Base-by-base conservation (phyloP, 208 protist genomes). In the Naegleria lovaniensis region DNA sequence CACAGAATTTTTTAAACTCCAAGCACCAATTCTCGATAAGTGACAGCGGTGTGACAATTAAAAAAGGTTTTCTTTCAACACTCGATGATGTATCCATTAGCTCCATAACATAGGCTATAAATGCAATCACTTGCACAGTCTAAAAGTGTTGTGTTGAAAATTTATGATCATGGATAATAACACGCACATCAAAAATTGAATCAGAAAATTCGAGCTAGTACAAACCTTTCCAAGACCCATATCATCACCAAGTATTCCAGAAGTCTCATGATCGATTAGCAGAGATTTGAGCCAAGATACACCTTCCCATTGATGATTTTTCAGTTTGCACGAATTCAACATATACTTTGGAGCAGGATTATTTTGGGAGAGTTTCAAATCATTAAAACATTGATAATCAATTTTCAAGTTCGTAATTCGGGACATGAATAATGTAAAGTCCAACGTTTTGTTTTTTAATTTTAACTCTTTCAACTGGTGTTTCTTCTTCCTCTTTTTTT, bases 1-100 rank as follows among this genome's bases (percentile, higher is more conserved):
- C 36, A 48, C 41, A 7, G 58, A 88, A 88, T 88, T 58, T 51
- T 11, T 88, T 25, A 55, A 88, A 88, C 55, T 88, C 84, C 16
- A 39, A 39, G 11, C 19, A 16, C 84, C 84, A 88, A 58, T 88
- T 88, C 33, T 88, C 29, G 58, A 88, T 22, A 5, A 88, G 5
- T 22, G 41, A 58, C 84, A 88, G 36, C 0, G 84, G 84, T 5
- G 41, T 7, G 9, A 88, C 41, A 55, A 88, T 55, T 19, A 88
- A 9, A 36, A 88, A 88, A 38, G 41, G 41, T n/a, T 58, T 38
- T 9, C 15, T 51, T 48, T 48, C 43, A 48, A 48, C 7, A 38
- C 4, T 7, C 16, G 6, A n/a, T 52, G 40, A 6, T 19, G 40
- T 19, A 13, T 67, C 55, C 11, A 13, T 67, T 29, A 15, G 11